These are phyloP conservation scores for Cenococcum geophilum DNA, from an alignment of 495 filamentous ascomycete species.

Conservation along the genomic window DNA sequence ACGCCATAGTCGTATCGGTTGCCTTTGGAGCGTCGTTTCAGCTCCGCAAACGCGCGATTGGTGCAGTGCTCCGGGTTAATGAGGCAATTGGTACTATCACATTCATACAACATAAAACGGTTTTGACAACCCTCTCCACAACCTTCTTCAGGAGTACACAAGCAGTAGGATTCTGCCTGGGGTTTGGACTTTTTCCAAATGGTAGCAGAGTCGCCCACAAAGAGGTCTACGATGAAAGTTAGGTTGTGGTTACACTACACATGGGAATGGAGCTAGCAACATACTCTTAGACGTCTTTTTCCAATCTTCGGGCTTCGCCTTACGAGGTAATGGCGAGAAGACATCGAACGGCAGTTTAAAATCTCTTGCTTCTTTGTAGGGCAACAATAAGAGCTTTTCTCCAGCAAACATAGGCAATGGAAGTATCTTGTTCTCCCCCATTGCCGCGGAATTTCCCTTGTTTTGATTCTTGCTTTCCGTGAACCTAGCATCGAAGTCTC, in stretches of 20 bases:
- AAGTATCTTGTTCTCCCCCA: slow-evolving; percentile 45
- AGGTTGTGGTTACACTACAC: background rate
- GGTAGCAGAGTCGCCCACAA: slow-evolving; percentile 80
- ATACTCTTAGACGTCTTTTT: slow-evolving; percentile 82
- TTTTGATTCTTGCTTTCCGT: slow-evolving; percentile 44
- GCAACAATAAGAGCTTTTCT: slow-evolving; percentile 40
- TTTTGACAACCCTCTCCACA: slow-evolving; percentile 91
- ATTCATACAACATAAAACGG: slow-evolving; percentile 94
- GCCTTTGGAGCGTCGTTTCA: slow-evolving; percentile 67
- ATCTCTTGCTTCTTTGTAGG: slow-evolving; percentile 62
- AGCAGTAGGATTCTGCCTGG: slow-evolving; percentile 69
- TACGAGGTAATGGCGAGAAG: slow-evolving; percentile 76
- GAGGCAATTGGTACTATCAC: slow-evolving; percentile 82
- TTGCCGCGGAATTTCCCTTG: slow-evolving; percentile 27
- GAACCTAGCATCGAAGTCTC: slow-evolving; percentile 54
- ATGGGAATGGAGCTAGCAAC: slow-evolving; percentile 24
- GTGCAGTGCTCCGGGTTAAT: slow-evolving; percentile 63
- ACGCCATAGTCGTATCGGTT: slow-evolving; percentile 77
- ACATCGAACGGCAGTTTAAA: slow-evolving; percentile 87
- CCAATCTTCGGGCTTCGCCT: slow-evolving; percentile 88
- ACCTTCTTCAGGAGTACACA: slow-evolving; percentile 68
- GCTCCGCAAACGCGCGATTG: slow-evolving; percentile 79
- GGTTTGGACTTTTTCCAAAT: slow-evolving; percentile 76
- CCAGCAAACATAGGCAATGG: slow-evolving; percentile 62
- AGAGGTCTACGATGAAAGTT: slow-evolving; percentile 58